phyloP scores from a whole-genome alignment of 1,139 yeast species.

The Nakaseomyces bracarensis region DNA sequence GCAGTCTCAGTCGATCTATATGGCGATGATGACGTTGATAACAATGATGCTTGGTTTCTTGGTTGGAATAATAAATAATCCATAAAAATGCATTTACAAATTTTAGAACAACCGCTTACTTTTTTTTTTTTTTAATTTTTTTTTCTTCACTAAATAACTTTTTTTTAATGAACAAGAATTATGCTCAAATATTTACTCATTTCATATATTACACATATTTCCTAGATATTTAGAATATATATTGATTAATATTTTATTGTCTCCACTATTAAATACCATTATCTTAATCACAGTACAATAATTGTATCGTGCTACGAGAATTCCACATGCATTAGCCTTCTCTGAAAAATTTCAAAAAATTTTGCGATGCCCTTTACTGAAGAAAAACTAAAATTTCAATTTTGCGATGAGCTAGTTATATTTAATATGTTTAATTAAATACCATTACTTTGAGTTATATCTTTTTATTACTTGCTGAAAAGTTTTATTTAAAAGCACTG shows the following conservation, averaged over 20 bases:
- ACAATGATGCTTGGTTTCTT: slow-evolving; percentile 24
- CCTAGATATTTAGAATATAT: too few species aligned
- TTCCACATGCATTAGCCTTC: background rate
- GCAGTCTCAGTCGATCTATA: slow-evolving; percentile 26
- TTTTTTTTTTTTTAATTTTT: background rate
- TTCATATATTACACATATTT: too few species aligned
- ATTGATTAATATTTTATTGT: too few species aligned
- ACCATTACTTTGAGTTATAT: too few species aligned
- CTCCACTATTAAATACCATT: background rate
- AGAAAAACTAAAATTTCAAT: background rate
- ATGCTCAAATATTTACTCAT: too few species aligned
- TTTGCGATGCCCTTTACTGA: slow-evolving; percentile 1
- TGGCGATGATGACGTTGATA: slow-evolving; percentile 23
- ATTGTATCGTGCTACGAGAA: background rate
- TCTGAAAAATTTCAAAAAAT: background rate
- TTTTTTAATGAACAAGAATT: too few species aligned
- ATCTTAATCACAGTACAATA: background rate
- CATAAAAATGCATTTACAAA: too few species aligned
- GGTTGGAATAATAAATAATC: slow-evolving; percentile 22
- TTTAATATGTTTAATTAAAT: too few species aligned
- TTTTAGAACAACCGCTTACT: too few species aligned
- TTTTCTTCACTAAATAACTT: background rate
- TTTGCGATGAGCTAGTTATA: slow-evolving; percentile 3
- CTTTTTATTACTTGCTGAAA: too few species aligned
- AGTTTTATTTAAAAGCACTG: too few species aligned